These are phyloP conservation scores for Pezicula radicicola DNA, from an alignment of 2,329 filamentous ascomycete species.

Conservation along the genomic window DNA sequence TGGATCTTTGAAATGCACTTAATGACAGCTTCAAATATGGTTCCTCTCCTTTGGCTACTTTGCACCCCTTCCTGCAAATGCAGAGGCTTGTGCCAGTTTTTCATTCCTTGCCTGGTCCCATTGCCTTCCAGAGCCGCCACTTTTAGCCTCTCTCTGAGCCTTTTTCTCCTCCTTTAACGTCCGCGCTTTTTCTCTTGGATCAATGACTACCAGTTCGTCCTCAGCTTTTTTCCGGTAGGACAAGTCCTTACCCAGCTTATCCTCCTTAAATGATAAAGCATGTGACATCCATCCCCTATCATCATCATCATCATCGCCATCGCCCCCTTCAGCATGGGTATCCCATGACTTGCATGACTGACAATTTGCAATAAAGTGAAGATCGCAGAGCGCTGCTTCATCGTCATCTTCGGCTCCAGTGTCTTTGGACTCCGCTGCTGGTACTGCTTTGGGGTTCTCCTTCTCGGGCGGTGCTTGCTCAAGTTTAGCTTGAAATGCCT, in stretches of 20 bases:
- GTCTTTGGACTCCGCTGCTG: constrained; percentile 15
- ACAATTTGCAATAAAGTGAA: constrained; percentile 95
- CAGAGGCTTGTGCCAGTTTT: constrained; percentile 50
- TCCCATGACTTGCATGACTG: constrained; percentile 90
- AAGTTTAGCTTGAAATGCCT: constrained; percentile 76
- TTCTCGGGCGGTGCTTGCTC: constrained; percentile 48
- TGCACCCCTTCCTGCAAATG: constrained; percentile 54
- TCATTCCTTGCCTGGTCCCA: constrained; percentile 59
- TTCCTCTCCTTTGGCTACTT: constrained; percentile 32
- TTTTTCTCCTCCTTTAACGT: constrained; percentile 65
- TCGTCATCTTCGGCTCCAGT: constrained; percentile 49
- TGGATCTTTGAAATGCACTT: no score
- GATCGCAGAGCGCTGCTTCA: constrained; percentile 77
- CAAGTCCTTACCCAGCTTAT: constrained; percentile 85
- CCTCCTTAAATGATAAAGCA: constrained; percentile 79
- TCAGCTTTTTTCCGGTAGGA: constrained; percentile 88
- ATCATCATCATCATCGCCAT: constrained; percentile 55
- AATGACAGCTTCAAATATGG: no score
- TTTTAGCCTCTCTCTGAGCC: constrained; percentile 51
- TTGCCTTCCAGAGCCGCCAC: constrained; percentile 48
- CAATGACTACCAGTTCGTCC: constrained; percentile 89
- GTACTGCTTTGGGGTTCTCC: constrained; percentile 22
- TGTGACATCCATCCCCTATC: constrained; percentile 83
- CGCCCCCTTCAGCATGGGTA: constrained; percentile 41
- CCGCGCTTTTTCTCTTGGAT: constrained; percentile 79